Evolutionary conservation across 495 filamentous ascomycete species (phyloP), one percentile per base, ranked within the genome.

Genomic region (Parachaetomium inaequale): DNA sequence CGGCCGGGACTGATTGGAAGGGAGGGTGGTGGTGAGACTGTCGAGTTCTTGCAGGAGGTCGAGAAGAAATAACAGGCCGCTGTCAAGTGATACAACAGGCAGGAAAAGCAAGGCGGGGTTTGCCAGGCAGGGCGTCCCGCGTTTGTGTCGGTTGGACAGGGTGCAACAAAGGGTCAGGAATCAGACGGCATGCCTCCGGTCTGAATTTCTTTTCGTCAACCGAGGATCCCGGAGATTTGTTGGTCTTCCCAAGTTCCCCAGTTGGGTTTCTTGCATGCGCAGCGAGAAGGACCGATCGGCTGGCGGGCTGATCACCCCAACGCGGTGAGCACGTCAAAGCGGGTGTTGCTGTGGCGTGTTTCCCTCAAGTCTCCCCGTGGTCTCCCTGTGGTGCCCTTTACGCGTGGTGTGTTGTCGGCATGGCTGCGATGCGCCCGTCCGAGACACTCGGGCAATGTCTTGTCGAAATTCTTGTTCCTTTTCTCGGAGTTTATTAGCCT

Each of bases 371-470:
- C n/a, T n/a, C n/a, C n/a, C n/a, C n/a, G n/a, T n/a, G n/a, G n/a
- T 43, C 17, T 43, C 40, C 45, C 23, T 49, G 23, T 21, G 23
- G 21, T 26, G 23, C 45, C 25, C 23, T 49, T 49, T 15, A 14
- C 23, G 45, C 12, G 23, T 49, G 23, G 5, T 55, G 19, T 28
- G 12, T 10, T 32, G 8, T 25, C 3, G 19, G 32, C 21, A 26
- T 51, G 19, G 17, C 21, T 55, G 52, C 11, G 10, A 40, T 40
- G 52, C 7, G 2, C 19, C 32, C 12, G 52, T 40, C 52, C 52
- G 52, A 55, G 52, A 55, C 52, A 55, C 4, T 55, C 52, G 52
- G 52, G 21, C 23, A 38, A 42, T 55, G 52, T 55, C 19, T 54
- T 55, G 19, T 2, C 19, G 15, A 7, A 43, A 17, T 3, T 21